Conservation (phyloP, 495 filamentous ascomycete genomes). For the Talaromyces trachyspermus region DNA sequence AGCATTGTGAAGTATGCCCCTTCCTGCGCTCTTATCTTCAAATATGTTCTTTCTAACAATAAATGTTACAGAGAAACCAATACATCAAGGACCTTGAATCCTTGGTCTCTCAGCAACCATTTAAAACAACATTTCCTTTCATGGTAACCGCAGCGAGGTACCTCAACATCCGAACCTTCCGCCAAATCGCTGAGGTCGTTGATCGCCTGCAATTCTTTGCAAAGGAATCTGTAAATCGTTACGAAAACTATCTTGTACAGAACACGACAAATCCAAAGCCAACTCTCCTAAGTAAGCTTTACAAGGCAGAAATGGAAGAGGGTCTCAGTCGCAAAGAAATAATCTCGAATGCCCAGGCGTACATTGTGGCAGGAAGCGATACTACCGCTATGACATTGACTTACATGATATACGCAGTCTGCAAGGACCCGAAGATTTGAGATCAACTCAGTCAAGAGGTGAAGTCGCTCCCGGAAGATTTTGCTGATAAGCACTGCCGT, state of each 20-base stretch:
- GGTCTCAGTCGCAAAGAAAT: constrained; percentile 34
- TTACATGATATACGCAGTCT: constrained; percentile 27
- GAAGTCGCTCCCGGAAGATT: constrained; percentile 9
- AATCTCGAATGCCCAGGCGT: constrained; percentile 28
- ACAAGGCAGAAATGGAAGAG: constrained; percentile 28
- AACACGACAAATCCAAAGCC: constrained; percentile 29
- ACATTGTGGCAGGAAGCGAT: constrained; percentile 44
- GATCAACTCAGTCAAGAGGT: constrained; percentile 17
- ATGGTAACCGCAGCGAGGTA: constrained; percentile 28
- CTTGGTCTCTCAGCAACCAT: no score
- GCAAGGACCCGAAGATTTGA: constrained; percentile 15
- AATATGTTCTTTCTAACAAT: neutral
- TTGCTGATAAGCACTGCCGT: constrained; percentile 21
- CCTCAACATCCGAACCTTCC: constrained; percentile 15
- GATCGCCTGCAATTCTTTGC: constrained; percentile 27
- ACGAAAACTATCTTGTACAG: constrained; percentile 30
- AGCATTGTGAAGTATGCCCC: constrained; percentile 37
- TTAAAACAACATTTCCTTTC: constrained; percentile 17
- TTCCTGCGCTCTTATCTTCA: no score
- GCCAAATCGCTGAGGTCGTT: constrained; percentile 4
- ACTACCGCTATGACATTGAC: constrained; percentile 36
- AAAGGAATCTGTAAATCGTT: constrained; percentile 29
- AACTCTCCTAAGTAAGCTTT: constrained; percentile 42
- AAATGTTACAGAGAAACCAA: constrained; percentile 29
- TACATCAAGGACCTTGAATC: constrained; percentile 33